These are phyloP conservation scores for Myxozyma nipponensis DNA, from an alignment of 805 yeast species.

Conservation along the genomic window DNA sequence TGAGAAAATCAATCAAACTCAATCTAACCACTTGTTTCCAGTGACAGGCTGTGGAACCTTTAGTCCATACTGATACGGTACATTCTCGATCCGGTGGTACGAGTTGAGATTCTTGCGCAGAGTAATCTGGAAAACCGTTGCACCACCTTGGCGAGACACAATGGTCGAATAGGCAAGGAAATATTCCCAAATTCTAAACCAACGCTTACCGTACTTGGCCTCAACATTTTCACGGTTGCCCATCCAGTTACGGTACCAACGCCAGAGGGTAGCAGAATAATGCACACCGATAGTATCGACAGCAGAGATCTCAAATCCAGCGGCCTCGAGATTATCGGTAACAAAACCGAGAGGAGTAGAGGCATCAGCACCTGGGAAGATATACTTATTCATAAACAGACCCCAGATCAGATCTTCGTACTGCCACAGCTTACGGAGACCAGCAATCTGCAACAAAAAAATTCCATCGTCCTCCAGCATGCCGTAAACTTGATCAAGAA, in stretches of 20 bases:
- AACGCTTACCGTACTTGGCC: conserved; percentile 77
- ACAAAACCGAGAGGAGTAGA: conserved; percentile 89
- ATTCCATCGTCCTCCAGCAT: conserved; percentile 90
- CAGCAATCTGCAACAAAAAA: conserved; percentile 84
- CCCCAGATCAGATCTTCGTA: conserved; percentile 94
- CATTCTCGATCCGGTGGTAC: conserved; percentile 75
- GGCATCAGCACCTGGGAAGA: conserved; percentile 97
- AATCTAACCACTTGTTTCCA: conserved; percentile 26
- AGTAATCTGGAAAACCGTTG: conserved; percentile 85
- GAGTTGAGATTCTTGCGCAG: conserved; percentile 85
- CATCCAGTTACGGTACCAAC: conserved; percentile 94
- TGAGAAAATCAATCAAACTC: too few relatives aligned
- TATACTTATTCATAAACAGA: conserved; percentile 89
- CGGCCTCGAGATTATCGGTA: conserved; percentile 67
- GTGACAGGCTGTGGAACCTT: conserved; percentile 40
- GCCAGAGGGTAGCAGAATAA: conserved; percentile 86
- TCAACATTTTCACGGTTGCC: conserved; percentile 72
- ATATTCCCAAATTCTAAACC: conserved; percentile 92
- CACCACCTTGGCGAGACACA: conserved; percentile 88
- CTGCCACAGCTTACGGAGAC: conserved; percentile 88
- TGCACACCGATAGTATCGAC: conserved; percentile 89
- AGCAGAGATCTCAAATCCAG: conserved; percentile 80
- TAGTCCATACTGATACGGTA: conserved; percentile 74
- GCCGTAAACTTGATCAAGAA: conserved; percentile 75
- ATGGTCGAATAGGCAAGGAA: conserved; percentile 79